These are phyloP conservation scores for Aethionema arabicum DNA, from an alignment of 345 rosid species.

Conservation along the genomic window DNA sequence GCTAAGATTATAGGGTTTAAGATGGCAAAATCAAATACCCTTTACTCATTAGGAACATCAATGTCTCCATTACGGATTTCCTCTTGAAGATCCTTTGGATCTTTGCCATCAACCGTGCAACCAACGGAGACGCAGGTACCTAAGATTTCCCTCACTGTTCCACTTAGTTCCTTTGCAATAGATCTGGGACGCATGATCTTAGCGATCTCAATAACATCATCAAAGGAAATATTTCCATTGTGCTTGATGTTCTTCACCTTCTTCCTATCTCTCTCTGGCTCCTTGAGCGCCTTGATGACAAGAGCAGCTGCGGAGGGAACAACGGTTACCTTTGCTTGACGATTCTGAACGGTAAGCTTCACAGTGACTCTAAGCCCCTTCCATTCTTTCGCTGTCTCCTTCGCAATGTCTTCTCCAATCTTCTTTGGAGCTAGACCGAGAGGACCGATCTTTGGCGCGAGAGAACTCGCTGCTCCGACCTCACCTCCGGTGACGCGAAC, in stretches of 20 bases:
- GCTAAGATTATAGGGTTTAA: background rate
- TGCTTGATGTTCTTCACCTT: conserved; percentile 49
- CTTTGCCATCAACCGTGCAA: conserved; percentile 58
- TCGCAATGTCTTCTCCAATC: conserved; percentile 76
- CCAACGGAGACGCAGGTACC: conserved; percentile 69
- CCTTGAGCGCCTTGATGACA: conserved; percentile 59
- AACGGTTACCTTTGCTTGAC: conserved; percentile 63
- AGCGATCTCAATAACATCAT: conserved; percentile 61
- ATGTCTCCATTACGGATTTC: conserved; percentile 53
- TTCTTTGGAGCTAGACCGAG: conserved; percentile 81
- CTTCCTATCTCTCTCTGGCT: conserved; percentile 62
- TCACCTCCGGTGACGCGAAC: conserved; percentile 73
- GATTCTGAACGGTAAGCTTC: conserved; percentile 66
- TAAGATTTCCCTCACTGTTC: conserved; percentile 59
- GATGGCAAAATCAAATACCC: background rate
- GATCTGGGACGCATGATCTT: conserved; percentile 53
- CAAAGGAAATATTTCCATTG: conserved; percentile 51
- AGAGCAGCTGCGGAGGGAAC: conserved; percentile 69
- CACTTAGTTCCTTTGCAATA: conserved; percentile 56
- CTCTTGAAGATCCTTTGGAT: conserved; percentile 55
- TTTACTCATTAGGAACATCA: conserved; percentile 49
- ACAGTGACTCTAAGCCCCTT: conserved; percentile 65
- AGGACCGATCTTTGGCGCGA: conserved; percentile 73
- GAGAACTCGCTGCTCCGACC: conserved; percentile 64
- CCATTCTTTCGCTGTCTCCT: conserved; percentile 74